Conservation (phyloP, 2,329 filamentous ascomycete species). For the Colletotrichum godetiae region DNA sequence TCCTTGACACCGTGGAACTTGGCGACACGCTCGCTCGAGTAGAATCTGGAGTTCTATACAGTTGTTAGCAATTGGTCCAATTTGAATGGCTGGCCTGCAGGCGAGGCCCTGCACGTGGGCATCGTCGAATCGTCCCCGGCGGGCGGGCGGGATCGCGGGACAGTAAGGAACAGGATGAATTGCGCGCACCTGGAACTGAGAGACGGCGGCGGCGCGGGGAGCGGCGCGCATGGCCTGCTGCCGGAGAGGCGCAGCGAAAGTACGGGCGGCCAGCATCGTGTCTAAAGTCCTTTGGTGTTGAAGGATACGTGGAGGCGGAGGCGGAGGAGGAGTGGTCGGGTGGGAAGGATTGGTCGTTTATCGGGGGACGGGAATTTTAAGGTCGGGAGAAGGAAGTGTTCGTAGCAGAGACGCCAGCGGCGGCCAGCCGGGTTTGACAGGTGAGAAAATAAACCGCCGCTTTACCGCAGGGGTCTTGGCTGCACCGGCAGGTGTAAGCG, state of each 20-base stretch:
- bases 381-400: slow-evolving; percentile 7
- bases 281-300: slow-evolving; percentile 42
- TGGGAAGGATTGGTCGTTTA: slow-evolving; percentile 14
- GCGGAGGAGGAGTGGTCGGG: slow-evolving; percentile 1
- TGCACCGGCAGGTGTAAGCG: neutral
- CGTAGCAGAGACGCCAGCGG: neutral
- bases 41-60: slow-evolving; percentile 67
- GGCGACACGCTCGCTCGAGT: slow-evolving; percentile 82
- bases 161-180: slow-evolving; percentile 31
- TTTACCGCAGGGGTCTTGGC: slow-evolving; percentile 22
- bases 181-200: slow-evolving; percentile 68
- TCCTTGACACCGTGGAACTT: slow-evolving; percentile 94
- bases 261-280: slow-evolving; percentile 87
- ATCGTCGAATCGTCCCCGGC: slow-evolving; percentile 38
- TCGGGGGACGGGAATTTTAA: slow-evolving; percentile 31
- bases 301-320: slow-evolving; percentile 38
- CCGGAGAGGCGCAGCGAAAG: slow-evolving; percentile 79
- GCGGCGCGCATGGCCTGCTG: slow-evolving; percentile 81
- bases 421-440: slow-evolving; percentile 10
- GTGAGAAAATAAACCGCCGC: slow-evolving; percentile 24
- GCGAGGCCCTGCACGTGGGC: slow-evolving; percentile 13
- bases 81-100: slow-evolving; percentile 15
- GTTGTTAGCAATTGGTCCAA: slow-evolving; percentile 18
- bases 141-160: slow-evolving; percentile 36
- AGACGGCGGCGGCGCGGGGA: slow-evolving; percentile 63